Conservation (phyloP, 495 filamentous ascomycete genomes). For the Neurospora intermedia region DNA sequence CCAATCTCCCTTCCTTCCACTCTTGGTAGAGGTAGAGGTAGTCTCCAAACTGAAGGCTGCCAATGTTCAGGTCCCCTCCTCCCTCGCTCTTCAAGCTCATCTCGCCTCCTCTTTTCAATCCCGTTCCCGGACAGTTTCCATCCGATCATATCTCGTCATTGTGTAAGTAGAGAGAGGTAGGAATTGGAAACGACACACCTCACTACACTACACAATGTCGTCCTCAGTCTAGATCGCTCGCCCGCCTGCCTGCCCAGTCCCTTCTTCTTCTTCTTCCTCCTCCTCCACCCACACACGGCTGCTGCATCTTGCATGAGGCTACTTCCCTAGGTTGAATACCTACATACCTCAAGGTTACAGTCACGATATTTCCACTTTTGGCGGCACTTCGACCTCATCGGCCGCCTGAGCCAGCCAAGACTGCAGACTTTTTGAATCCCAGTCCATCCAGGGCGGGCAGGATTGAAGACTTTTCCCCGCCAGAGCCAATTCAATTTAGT, state of each 20-base stretch:
- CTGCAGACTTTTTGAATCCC: not conserved
- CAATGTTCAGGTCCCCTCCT: no score
- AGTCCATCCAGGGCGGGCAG: not conserved
- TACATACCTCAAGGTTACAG: not conserved
- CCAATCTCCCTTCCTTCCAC: not conserved
- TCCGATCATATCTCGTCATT: not conserved
- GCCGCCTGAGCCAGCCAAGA: not conserved
- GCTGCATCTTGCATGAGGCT: not conserved
- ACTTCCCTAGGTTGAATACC: not conserved
- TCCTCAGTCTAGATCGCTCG: not conserved
- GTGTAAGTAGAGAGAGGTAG: not conserved
- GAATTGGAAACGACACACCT: not conserved
- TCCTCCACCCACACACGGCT: not conserved
- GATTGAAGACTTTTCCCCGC: not conserved
- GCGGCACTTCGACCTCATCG: not conserved
- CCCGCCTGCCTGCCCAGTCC: not conserved
- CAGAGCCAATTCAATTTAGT: not conserved
- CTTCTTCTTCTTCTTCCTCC: not conserved
- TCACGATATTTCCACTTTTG: not conserved
- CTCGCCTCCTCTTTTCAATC: not conserved
- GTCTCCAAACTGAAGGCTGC: not conserved
- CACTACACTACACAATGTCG: not conserved
- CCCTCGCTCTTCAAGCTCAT: not conserved
- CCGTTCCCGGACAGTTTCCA: not conserved
- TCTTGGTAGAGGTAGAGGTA: not conserved